Evolutionary conservation across 257 asterid species (phyloP).

Genomic region (Solanum tarijense): DNA sequence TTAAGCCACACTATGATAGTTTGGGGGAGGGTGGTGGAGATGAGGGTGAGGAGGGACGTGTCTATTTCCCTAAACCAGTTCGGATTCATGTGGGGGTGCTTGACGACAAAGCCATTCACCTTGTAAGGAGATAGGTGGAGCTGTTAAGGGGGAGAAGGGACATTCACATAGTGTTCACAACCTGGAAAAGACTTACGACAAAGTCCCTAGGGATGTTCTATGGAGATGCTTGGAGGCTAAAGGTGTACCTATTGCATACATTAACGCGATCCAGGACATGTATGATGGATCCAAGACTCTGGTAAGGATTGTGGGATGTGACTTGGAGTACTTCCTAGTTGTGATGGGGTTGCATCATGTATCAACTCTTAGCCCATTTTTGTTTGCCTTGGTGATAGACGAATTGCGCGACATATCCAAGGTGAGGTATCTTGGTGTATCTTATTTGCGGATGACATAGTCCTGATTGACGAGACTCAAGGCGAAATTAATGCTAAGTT

Average conservation of each 20-base stretch:
- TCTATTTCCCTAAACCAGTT: not conserved
- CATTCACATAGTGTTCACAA: not conserved
- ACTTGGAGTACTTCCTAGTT: not conserved
- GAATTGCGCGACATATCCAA: not conserved
- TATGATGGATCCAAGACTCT: not conserved
- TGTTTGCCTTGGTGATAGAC: not conserved
- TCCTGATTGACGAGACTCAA: not conserved
- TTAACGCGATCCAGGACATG: not conserved
- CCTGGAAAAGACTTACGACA: not conserved
- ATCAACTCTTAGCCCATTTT: not conserved
- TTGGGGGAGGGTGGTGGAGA: not conserved
- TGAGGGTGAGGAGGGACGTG: not conserved
- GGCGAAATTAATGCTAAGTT: not conserved
- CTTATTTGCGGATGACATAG: not conserved
- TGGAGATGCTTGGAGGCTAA: not conserved
- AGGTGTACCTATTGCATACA: not conserved
- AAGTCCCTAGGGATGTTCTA: not conserved
- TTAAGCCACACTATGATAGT: not conserved
- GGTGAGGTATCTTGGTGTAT: not conserved
- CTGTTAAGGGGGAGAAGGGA: not conserved
- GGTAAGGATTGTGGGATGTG: not conserved
- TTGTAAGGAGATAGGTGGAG: not conserved
- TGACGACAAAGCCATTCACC: not conserved
- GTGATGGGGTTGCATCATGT: not conserved
- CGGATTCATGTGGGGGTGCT: not conserved